phyloP scores from a whole-genome alignment of 352 stramenopile species.

The Globisporangium recalcitrans region DNA sequence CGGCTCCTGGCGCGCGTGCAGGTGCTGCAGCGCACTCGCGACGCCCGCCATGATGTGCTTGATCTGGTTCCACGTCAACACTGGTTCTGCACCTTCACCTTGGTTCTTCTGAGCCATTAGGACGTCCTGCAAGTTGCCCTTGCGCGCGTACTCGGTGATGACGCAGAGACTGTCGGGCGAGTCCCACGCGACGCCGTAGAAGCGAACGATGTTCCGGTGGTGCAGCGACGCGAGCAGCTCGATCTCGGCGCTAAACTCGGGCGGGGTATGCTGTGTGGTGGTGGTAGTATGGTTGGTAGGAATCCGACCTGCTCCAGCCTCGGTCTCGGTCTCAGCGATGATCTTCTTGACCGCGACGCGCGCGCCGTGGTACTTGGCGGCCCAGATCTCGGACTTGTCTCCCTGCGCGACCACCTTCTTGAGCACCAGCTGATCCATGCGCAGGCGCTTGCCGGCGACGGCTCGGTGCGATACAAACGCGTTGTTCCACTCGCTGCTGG shows the following conservation, averaged over 20 bases:
- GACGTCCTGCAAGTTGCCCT: constrained; percentile 26
- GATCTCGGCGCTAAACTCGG: constrained; percentile 44
- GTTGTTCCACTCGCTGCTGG: constrained; percentile 8
- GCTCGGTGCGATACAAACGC: constrained; percentile 26
- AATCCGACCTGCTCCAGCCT: background rate
- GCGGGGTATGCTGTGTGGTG: constrained; percentile 6
- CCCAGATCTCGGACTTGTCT: constrained; percentile 19
- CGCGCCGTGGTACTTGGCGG: constrained; percentile 28
- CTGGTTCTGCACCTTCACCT: background rate
- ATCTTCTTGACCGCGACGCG: constrained; percentile 54
- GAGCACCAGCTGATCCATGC: constrained; percentile 28
- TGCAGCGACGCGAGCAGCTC: constrained; percentile 37
- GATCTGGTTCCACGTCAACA: constrained; percentile 20
- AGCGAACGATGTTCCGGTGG: constrained; percentile 33
- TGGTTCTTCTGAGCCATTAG: constrained; percentile 13
- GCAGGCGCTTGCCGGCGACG: constrained; percentile 6
- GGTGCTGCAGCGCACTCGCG: constrained; percentile 46
- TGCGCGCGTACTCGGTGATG: constrained; percentile 34
- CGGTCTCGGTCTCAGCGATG: constrained; percentile 6
- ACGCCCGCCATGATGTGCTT: constrained; percentile 41
- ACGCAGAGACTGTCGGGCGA: constrained; percentile 25
- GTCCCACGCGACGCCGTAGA: constrained; percentile 39
- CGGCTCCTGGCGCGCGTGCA: constrained; percentile 37
- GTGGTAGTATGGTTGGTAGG: background rate
- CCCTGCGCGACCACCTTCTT: constrained; percentile 33